A percentile compares a stretch with the other conserved stretches of the same genome.
Conservation (phyloP, 2,329 filamentous ascomycete genomes). For the Penicillium verrucosum region DNA sequence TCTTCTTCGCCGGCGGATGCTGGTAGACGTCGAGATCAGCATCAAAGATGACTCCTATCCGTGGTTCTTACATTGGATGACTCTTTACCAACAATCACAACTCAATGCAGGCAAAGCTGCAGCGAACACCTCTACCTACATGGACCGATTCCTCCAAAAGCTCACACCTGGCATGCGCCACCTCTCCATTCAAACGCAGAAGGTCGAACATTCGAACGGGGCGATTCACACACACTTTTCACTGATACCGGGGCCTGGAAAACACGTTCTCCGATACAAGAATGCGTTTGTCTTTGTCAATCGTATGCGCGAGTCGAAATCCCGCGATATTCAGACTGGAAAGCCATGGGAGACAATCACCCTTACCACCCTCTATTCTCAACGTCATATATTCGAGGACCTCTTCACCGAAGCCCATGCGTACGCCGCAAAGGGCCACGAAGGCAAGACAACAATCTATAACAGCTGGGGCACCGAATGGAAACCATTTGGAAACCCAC, state of each 20-base stretch:
- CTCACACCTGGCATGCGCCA: slow-evolving; percentile 61
- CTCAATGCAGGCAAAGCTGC: slow-evolving; percentile 52
- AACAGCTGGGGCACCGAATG: slow-evolving; percentile 81
- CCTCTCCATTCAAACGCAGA: slow-evolving; percentile 63
- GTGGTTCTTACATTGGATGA: slow-evolving; percentile 94
- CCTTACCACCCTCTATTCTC: slow-evolving; percentile 83
- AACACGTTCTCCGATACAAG: slow-evolving; percentile 81
- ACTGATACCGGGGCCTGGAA: slow-evolving; percentile 85
- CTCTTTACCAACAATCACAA: slow-evolving; percentile 68
- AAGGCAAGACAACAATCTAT: slow-evolving; percentile 92
- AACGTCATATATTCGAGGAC: slow-evolving; percentile 84
- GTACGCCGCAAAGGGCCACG: slow-evolving; percentile 72
- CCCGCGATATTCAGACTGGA: slow-evolving; percentile 73
- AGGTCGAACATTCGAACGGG: slow-evolving; percentile 61
- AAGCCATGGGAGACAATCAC: slow-evolving; percentile 93
- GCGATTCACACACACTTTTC: slow-evolving; percentile 76
- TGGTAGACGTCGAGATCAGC: slow-evolving; percentile 94
- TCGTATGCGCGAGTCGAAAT: slow-evolving; percentile 78
- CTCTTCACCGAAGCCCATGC: slow-evolving; percentile 84
- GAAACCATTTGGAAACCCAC: slow-evolving; percentile 77
- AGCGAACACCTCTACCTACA: slow-evolving; percentile 40
- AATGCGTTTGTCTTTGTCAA: slow-evolving; percentile 85
- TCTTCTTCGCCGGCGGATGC: slow-evolving; percentile 75
- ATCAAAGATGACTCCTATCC: slow-evolving; percentile 89
- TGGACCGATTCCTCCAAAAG: slow-evolving; percentile 55